Evolutionary conservation across 495 filamentous ascomycete species (phyloP).

Genomic region (Venustampulla echinocandica): DNA sequence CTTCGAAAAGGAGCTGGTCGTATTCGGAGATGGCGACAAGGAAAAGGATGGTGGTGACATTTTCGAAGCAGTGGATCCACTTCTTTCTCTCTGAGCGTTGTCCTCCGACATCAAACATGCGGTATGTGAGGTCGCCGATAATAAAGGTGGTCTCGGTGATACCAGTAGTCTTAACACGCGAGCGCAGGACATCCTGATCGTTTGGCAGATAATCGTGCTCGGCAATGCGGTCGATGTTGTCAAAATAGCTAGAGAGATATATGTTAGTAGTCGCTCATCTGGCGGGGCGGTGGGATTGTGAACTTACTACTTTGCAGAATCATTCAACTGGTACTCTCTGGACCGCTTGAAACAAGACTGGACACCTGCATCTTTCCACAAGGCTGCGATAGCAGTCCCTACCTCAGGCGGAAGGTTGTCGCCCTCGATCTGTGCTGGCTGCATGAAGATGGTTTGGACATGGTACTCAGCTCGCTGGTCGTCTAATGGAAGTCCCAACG

Average conservation of each 20-base stretch:
- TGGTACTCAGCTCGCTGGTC: slow-evolving; percentile 86
- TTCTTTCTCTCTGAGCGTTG: slow-evolving; percentile 99
- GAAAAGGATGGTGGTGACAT: slow-evolving; percentile 97
- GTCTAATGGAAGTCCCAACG: slow-evolving; percentile 78
- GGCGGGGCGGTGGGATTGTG: background rate
- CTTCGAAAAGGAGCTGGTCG: slow-evolving; percentile 95
- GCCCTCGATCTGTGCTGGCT: slow-evolving; percentile 89
- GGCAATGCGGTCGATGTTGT: slow-evolving; percentile 87
- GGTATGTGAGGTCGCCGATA: slow-evolving; percentile 93
- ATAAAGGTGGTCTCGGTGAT: slow-evolving; percentile 99
- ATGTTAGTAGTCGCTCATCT: slow-evolving; percentile 26
- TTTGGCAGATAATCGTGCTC: slow-evolving; percentile 91
- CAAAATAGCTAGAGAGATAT: slow-evolving; percentile 69
- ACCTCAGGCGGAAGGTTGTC: slow-evolving; percentile 92
- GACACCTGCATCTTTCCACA: slow-evolving; percentile 93
- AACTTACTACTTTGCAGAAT: slow-evolving; percentile 96
- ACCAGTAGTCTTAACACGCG: slow-evolving; percentile 98
- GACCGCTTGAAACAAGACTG: slow-evolving; percentile 93
- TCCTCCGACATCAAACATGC: slow-evolving; percentile 99
- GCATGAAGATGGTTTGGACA: slow-evolving; percentile 94
- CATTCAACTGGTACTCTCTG: slow-evolving; percentile 94
- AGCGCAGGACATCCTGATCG: slow-evolving; percentile 94
- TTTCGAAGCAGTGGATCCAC: slow-evolving; percentile 99
- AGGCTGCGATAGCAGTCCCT: slow-evolving; percentile 79
- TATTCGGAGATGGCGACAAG: slow-evolving; percentile 98